A percentile compares a stretch with the other conserved stretches of the same genome.
phyloP scores from a whole-genome alignment of 805 yeast genomes.

The Hanseniaspora taiwanica region DNA sequence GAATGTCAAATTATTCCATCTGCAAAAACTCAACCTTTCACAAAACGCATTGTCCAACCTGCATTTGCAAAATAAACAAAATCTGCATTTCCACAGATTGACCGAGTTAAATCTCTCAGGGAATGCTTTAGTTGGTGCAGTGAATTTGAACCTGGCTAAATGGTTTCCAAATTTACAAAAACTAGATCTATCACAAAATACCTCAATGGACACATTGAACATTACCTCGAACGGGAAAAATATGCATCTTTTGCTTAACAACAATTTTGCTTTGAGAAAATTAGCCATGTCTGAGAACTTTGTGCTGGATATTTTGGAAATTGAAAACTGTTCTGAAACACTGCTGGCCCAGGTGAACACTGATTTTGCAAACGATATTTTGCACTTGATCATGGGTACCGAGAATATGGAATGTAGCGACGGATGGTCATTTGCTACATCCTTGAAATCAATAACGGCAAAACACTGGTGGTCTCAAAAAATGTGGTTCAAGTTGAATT shows the following conservation, averaged over 20 bases:
- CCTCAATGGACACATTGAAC: background rate
- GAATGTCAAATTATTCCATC: slow-evolving; percentile 1
- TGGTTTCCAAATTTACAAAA: slow-evolving; percentile 1
- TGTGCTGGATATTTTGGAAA: background rate
- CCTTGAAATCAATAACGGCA: background rate
- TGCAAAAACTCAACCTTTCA: slow-evolving; percentile 3
- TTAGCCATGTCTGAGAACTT: slow-evolving; percentile 1
- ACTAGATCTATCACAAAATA: slow-evolving; percentile 3
- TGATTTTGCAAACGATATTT: background rate
- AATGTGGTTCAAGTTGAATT: slow-evolving; percentile 2
- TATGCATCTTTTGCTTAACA: slow-evolving; percentile 1
- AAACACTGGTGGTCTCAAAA: slow-evolving; percentile 2
- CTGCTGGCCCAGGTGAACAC: background rate
- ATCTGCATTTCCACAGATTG: no score
- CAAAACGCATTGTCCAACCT: slow-evolving; percentile 2
- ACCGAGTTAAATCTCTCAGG: no score
- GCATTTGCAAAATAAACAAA: no score
- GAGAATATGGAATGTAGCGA: no score
- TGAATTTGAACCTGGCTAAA: background rate
- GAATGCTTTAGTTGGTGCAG: no score
- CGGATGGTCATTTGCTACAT: slow-evolving; percentile 1
- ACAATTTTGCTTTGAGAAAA: background rate
- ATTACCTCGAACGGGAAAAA: slow-evolving; percentile 1
- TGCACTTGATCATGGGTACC: background rate
- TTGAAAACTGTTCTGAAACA: slow-evolving; percentile 1